phyloP scores from a whole-genome alignment of 768 basidiomycete species.

The Auricularia auricula-judae region DNA sequence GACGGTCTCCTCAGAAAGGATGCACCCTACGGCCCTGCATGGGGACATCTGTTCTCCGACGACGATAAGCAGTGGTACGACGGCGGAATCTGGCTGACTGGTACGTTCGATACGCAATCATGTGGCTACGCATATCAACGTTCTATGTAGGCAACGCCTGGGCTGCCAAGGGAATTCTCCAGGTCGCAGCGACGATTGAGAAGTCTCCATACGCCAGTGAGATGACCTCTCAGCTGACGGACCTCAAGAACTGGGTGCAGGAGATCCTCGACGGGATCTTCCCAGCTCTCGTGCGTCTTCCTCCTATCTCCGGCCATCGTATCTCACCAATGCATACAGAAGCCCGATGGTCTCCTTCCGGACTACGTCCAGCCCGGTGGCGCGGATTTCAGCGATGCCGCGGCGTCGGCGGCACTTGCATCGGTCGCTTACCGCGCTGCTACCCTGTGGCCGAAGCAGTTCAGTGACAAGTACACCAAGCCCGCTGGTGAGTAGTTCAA shows the following conservation, averaged over 20 bases:
- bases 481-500: conserved; percentile 9
- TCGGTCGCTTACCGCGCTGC: conserved; percentile 17
- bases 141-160: conserved; percentile 23
- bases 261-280: conserved; percentile 23
- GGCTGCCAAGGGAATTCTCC: conserved; percentile 30
- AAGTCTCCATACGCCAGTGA: conserved; percentile 15
- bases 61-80: conserved; percentile 10
- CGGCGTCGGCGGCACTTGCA: conserved; percentile 21
- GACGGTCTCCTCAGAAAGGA: conserved; percentile 17
- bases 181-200: conserved; percentile 29
- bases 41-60: conserved; percentile 26
- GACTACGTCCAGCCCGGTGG: conserved; percentile 24
- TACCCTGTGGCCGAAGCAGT: conserved; percentile 19
- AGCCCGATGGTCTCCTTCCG: conserved; percentile 20
- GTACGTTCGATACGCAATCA: conserved; percentile 5
- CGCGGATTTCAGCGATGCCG: conserved; percentile 23
- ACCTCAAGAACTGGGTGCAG: conserved; percentile 23
- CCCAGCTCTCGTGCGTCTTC: conserved; percentile 16
- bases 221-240: conserved; percentile 21
- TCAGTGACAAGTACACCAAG: conserved; percentile 20
- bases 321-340: conserved; percentile 9
- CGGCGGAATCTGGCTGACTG: conserved; percentile 26
- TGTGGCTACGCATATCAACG: neutral
- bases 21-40: conserved; percentile 22
- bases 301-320: neutral